Evolutionary conservation across 257 asterid genomes (phyloP).

Genomic region (Haberlea rhodopensis): DNA sequence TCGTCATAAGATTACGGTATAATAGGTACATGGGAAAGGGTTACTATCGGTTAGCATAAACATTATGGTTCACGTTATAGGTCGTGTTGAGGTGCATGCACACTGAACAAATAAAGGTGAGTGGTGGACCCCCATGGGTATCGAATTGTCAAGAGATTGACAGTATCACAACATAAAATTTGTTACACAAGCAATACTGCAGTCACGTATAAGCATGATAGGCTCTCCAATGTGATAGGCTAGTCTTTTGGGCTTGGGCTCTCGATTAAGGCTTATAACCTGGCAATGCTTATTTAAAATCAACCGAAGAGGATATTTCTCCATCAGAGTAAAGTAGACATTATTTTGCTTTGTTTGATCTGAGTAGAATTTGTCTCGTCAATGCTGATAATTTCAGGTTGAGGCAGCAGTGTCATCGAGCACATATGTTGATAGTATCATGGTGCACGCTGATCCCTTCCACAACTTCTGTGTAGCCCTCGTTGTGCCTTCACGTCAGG

Average conservation of each 20-base stretch:
- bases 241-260: background rate
- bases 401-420: slow-evolving; percentile 78
- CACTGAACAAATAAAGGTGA: no score
- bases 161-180: no score
- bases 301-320: background rate
- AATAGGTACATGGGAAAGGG: background rate
- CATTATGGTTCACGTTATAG: no score
- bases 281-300: background rate
- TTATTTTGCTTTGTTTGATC: background rate
- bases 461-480: slow-evolving; percentile 79
- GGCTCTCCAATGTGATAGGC: background rate
- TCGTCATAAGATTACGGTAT: background rate
- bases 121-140: no score
- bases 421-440: slow-evolving; percentile 59
- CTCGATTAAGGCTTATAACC: background rate
- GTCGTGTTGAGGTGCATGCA: no score
- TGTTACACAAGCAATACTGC: background rate
- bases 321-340: background rate
- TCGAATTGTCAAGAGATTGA: no score
- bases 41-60: background rate
- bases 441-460: slow-evolving; percentile 82
- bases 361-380: slow-evolving; percentile 1
- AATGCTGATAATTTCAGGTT: slow-evolving; percentile 43
- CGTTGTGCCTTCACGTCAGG: slow-evolving; percentile 64
- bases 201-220: background rate